Percentiles rank a stretch among this genome's conserved stretches.
phyloP scores from a whole-genome alignment of 176 grass and related monocot species.

The Miscanthus lutarioriparius region DNA sequence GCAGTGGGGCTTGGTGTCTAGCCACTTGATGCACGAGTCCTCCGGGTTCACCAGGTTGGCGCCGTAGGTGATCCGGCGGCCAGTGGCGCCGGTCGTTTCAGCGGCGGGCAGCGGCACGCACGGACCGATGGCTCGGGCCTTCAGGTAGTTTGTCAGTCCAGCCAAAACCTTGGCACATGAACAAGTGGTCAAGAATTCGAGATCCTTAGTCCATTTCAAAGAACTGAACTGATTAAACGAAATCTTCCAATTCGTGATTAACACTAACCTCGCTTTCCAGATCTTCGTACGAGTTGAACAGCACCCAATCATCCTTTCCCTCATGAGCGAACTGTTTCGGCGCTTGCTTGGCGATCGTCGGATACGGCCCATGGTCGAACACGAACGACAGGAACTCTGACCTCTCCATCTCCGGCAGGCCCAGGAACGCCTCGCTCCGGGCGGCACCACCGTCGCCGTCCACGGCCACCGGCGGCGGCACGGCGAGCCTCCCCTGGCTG shows the following conservation, averaged over 20 bases:
- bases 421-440: background rate
- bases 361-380: constrained; percentile 33
- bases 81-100: background rate
- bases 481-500: no score
- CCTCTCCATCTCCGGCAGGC: constrained; percentile 58
- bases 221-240: background rate
- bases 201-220: background rate
- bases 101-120: constrained; percentile 44
- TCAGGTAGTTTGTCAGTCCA: constrained; percentile 35
- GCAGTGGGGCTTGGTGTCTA: constrained; percentile 36
- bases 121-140: constrained; percentile 47
- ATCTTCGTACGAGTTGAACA: constrained; percentile 77
- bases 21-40: constrained; percentile 61
- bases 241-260: background rate
- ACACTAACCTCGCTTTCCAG: constrained; percentile 61
- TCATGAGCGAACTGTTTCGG: constrained; percentile 41
- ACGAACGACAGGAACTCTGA: constrained; percentile 60
- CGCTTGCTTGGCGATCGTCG: constrained; percentile 25
- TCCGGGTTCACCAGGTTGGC: constrained; percentile 53
- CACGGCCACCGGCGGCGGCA: no score
- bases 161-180: constrained; percentile 30
- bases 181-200: background rate
- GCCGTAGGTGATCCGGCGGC: constrained; percentile 33
- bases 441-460: background rate
- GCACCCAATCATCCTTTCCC: constrained; percentile 52